Evolutionary conservation across 768 basidiomycete genomes (phyloP).

Genomic region (Obba rivulosa): DNA sequence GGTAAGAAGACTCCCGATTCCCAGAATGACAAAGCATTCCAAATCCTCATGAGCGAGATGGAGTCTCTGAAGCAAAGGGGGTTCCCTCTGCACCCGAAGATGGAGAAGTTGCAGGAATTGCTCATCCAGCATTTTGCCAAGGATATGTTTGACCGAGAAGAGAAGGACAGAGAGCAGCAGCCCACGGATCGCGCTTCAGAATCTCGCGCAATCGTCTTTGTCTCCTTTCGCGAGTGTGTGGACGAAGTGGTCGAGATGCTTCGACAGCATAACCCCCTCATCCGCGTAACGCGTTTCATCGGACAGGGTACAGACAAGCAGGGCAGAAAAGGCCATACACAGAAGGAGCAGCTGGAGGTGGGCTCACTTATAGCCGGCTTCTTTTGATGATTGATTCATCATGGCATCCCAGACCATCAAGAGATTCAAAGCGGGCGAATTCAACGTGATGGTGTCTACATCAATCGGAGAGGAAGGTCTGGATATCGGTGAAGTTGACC

Average conservation of each 20-base stretch:
- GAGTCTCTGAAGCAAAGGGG: slow-evolving; percentile 50
- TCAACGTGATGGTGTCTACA: slow-evolving; percentile 91
- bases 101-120: slow-evolving; percentile 74
- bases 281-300: slow-evolving; percentile 82
- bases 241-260: slow-evolving; percentile 85
- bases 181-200: slow-evolving; percentile 18
- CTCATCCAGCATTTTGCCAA: slow-evolving; percentile 76
- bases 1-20: slow-evolving; percentile 39
- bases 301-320: slow-evolving; percentile 85
- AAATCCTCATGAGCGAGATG: slow-evolving; percentile 62
- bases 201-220: slow-evolving; percentile 92
- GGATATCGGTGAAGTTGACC: slow-evolving; percentile 96
- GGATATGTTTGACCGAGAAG: slow-evolving; percentile 36
- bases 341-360: slow-evolving; percentile 90
- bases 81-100: slow-evolving; percentile 80
- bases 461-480: slow-evolving; percentile 98
- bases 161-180: slow-evolving; percentile 7
- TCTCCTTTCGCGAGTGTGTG: slow-evolving; percentile 83
- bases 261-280: slow-evolving; percentile 68
- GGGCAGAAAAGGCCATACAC: slow-evolving; percentile 83
- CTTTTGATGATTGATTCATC: neutral
- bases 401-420: slow-evolving; percentile 79
- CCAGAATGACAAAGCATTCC: slow-evolving; percentile 52
- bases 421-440: slow-evolving; percentile 81
- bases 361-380: neutral